Evolutionary conservation across 2,329 filamentous ascomycete species (phyloP), one percentile per base, ranked within the genome.

Genomic region (Cladosporium phlei): DNA sequence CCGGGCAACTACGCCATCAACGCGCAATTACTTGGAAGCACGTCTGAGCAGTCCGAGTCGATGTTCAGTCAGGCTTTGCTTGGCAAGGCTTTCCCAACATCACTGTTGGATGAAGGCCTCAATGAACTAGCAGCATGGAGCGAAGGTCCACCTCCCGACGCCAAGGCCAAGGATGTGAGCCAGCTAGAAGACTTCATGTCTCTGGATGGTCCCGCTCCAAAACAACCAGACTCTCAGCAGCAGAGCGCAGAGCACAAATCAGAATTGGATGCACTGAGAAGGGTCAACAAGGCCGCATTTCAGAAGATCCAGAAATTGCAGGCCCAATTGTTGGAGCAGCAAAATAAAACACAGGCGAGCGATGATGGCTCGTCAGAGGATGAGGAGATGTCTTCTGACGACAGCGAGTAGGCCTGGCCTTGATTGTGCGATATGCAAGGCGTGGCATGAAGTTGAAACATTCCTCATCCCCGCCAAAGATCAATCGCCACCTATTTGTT

Each of bases 1-100:
- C 72, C 72, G 51, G 73, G 78, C 29, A 77, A 75, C 52, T 88
- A 90, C 61, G 76, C 75, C 3, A 74, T 88, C 51, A 82, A 75
- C 12, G 71, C 80, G 10, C 83, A 87, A 62, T 69, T 89, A n/a
- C 71, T 65, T 6, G 57, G 55, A 45, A 7, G 53, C 57, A 28
- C 50, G 38, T 33, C 46, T 7, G 49, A 49, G 30, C 58, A 56
- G 42, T 57, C 53, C 11, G 51, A 48, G 1, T 54, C 56, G 3
- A 40, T 46, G 4, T 73, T 74, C 50, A 55, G 69, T 33, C 56
- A 63, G 37, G 68, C 70, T 11, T 61, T 75, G 22, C 63, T 62
- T 22, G 69, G 71, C 35, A 60, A 69, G 3, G 65, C 60, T 20
- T 73, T 74, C 39, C 69, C 72, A 3, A 47, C 60, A 16, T 50